Evolutionary conservation across 177 flowering plant species (phyloP).

Genomic region (Vitis hybrid): DNA sequence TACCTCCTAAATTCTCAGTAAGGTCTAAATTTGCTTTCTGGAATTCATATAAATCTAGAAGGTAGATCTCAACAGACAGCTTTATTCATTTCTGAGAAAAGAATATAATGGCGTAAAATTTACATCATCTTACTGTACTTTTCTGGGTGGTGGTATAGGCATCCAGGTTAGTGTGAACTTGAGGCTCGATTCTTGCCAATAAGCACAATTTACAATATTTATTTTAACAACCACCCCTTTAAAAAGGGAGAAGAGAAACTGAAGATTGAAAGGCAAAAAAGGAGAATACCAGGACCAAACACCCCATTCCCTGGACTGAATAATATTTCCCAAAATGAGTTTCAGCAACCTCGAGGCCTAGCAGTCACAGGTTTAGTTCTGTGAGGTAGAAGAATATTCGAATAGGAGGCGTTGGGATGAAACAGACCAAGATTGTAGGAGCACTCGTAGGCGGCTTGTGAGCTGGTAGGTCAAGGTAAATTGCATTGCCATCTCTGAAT

Average conservation of each 20-base stretch:
- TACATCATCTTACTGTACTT: conserved; percentile 12
- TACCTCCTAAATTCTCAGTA: too few species aligned
- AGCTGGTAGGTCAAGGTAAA: conserved; percentile 93
- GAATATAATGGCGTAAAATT: conserved; percentile 21
- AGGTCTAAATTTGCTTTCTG: too few species aligned
- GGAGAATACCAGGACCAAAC: conserved; percentile 7
- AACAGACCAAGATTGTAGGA: conserved; percentile 65
- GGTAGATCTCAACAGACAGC: conserved; percentile 20
- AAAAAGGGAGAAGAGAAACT: neutral
- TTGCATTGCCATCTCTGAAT: conserved; percentile 97
- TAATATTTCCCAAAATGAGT: neutral
- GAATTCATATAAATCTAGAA: too few species aligned
- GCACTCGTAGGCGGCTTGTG: conserved; percentile 88
- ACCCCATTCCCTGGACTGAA: neutral
- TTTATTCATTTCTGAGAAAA: conserved; percentile 29
- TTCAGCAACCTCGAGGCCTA: neutral
- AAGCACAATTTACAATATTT: neutral
- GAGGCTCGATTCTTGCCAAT: neutral
- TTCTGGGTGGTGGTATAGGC: neutral
- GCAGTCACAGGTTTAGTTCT: conserved; percentile 35
- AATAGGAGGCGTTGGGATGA: conserved; percentile 84
- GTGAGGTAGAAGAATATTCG: conserved; percentile 88
- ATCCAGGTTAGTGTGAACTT: neutral
- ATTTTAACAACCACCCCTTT: too few species aligned
- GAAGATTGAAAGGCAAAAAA: neutral